Conservation (phyloP, 2,329 filamentous ascomycete species). For the Colletotrichum euphorbiae region DNA sequence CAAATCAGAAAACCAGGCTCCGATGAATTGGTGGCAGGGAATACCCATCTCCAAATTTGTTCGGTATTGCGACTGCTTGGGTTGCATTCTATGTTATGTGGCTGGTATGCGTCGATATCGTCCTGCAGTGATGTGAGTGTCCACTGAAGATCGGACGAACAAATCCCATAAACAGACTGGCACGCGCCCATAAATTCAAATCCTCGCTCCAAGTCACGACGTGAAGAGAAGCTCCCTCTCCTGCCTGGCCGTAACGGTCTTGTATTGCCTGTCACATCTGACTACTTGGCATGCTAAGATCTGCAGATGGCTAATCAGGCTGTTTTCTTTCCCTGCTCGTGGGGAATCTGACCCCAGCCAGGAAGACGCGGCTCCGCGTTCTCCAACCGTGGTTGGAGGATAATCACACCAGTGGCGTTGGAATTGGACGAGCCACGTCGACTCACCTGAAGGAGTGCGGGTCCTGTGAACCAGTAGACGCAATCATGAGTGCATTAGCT, state of each 20-base stretch:
- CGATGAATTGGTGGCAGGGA: conserved; percentile 14
- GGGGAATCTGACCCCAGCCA: not conserved
- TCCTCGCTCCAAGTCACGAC: not conserved
- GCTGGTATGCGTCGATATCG: conserved; percentile 1
- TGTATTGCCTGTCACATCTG: conserved; percentile 8
- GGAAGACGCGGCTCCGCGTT: conserved; percentile 29
- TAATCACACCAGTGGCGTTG: conserved; percentile 30
- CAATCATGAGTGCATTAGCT: conserved; percentile 29
- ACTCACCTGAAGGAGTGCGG: conserved; percentile 37
- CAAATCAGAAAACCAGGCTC: not conserved
- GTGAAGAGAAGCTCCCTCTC: not conserved
- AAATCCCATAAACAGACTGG: not conserved
- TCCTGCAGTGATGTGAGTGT: too few species aligned
- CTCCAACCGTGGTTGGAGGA: conserved; percentile 36
- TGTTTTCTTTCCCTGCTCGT: conserved; percentile 15
- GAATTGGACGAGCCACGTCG: conserved; percentile 34
- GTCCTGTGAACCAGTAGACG: conserved; percentile 18
- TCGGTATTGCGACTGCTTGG: conserved; percentile 3
- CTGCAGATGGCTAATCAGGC: conserved; percentile 34
- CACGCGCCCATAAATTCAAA: not conserved
- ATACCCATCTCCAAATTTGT: conserved; percentile 6
- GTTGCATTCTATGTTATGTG: conserved; percentile 11
- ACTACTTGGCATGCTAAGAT: not conserved
- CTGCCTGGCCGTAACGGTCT: not conserved
- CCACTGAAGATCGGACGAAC: not conserved